Conservation (phyloP, 345 rosid species). For the Lagerstroemia speciosa region DNA sequence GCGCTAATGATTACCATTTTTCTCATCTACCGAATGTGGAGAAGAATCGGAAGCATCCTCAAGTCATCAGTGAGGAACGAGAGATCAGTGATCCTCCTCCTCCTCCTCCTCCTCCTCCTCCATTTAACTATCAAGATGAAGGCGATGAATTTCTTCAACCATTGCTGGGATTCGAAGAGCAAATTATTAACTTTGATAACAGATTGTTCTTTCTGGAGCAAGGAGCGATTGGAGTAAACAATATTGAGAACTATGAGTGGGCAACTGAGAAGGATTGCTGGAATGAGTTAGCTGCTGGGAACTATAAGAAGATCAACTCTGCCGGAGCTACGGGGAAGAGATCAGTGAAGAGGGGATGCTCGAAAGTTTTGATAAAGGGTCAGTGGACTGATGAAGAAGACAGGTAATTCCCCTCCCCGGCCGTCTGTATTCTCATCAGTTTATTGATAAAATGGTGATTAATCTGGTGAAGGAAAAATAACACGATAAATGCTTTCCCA, state of each 20-base stretch:
- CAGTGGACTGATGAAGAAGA: slow-evolving; percentile 95
- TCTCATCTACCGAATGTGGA: slow-evolving; percentile 13
- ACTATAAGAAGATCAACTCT: slow-evolving; percentile 13
- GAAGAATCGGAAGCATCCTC: neutral
- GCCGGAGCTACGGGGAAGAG: slow-evolving; percentile 24
- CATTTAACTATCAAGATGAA: neutral
- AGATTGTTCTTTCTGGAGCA: slow-evolving; percentile 18
- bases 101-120: too few species aligned
- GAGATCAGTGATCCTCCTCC: neutral
- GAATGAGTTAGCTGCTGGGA: slow-evolving; percentile 11
- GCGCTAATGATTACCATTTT: slow-evolving; percentile 24
- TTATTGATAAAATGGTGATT: too few species aligned
- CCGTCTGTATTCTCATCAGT: too few species aligned
- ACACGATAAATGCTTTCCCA: too few species aligned
- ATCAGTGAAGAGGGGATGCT: slow-evolving; percentile 35
- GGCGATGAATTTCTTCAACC: neutral
- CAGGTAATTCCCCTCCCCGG: slow-evolving; percentile 30
- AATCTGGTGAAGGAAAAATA: too few species aligned
- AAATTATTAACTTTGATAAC: slow-evolving; percentile 24
- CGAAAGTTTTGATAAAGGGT: slow-evolving; percentile 68
- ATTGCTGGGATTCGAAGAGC: slow-evolving; percentile 1
- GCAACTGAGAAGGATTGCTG: slow-evolving; percentile 14
- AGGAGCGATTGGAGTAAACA: neutral
- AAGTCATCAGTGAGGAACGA: neutral
- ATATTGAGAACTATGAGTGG: slow-evolving; percentile 13